Evolutionary conservation across 2,329 filamentous ascomycete species (phyloP).

Genomic region (Fusarium abutilonis): DNA sequence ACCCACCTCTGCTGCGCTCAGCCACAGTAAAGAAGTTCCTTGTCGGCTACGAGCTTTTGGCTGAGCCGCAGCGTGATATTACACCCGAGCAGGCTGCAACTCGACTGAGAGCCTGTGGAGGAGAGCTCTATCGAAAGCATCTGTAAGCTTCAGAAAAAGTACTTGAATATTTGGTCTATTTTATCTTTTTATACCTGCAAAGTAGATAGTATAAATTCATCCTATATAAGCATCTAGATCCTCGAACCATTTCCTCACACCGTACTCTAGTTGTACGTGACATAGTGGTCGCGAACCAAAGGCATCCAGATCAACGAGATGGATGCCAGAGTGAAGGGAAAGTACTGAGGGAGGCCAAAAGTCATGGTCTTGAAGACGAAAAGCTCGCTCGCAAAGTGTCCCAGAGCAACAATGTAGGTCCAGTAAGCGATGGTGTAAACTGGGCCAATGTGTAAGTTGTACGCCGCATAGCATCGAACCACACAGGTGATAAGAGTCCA

Average conservation of each 20-base stretch:
- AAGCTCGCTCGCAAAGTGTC: slow-evolving; percentile 84
- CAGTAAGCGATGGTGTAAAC: slow-evolving; percentile 84
- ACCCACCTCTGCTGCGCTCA: slow-evolving; percentile 89
- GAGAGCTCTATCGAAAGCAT: slow-evolving; percentile 82
- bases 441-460: slow-evolving; percentile 76
- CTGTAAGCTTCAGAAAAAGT: slow-evolving; percentile 38
- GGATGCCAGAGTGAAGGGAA: slow-evolving; percentile 64
- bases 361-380: slow-evolving; percentile 79
- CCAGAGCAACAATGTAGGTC: slow-evolving; percentile 81
- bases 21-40: slow-evolving; percentile 96
- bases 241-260: background rate
- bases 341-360: slow-evolving; percentile 65
- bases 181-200: slow-evolving; percentile 2
- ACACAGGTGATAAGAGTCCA: slow-evolving; percentile 85
- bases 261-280: slow-evolving; percentile 54
- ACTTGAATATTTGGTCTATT: slow-evolving; percentile 18
- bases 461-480: slow-evolving; percentile 83
- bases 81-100: slow-evolving; percentile 94
- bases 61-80: slow-evolving; percentile 97
- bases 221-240: background rate
- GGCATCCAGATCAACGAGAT: slow-evolving; percentile 69
- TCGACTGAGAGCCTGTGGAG: slow-evolving; percentile 77
- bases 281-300: slow-evolving; percentile 75
- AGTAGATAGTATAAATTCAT: background rate
- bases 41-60: slow-evolving; percentile 96